These are phyloP conservation scores for Trichomonascaceae sp. DNA, from an alignment of 1,139 yeast genomes.

Conservation along the genomic window DNA sequence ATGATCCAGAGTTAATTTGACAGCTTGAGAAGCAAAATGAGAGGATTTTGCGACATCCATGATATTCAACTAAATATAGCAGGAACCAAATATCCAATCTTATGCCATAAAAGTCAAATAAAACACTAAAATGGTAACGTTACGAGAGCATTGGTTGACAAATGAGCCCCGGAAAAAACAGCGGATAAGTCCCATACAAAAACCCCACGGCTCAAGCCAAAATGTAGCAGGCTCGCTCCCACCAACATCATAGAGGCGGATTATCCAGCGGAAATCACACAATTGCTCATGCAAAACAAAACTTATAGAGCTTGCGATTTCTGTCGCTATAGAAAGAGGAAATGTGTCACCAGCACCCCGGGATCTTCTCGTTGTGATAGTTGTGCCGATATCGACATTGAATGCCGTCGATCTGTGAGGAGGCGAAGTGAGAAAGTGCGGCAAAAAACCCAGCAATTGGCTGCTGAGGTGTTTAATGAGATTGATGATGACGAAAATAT, in stretches of 20 bases:
- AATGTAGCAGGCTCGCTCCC: background rate
- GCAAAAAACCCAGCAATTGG: conserved; percentile 7
- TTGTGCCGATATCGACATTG: conserved; percentile 10
- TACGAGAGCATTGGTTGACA: too few relatives aligned
- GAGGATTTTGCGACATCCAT: background rate
- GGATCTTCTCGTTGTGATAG: conserved; percentile 9
- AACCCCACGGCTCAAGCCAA: background rate
- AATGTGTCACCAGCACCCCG: conserved; percentile 7
- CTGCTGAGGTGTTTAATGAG: conserved; percentile 5
- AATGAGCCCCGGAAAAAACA: background rate
- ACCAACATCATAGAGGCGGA: background rate
- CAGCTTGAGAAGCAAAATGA: background rate
- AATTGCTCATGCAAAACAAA: background rate
- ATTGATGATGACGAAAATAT: background rate
- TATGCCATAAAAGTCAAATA: too few relatives aligned
- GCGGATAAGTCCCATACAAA: background rate
- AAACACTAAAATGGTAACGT: too few relatives aligned
- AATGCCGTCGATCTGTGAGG: conserved; percentile 9
- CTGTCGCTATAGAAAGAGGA: conserved; percentile 14
- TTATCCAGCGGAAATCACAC: background rate
- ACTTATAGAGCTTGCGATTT: conserved; percentile 13
- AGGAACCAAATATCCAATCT: background rate
- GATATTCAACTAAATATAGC: background rate
- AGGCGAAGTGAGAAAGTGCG: conserved; percentile 10
- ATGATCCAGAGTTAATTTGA: background rate